Percentiles rank a stretch among this genome's conserved stretches.
phyloP scores from a whole-genome alignment of 495 filamentous ascomycete species.

The Penicillium ochrochloron region DNA sequence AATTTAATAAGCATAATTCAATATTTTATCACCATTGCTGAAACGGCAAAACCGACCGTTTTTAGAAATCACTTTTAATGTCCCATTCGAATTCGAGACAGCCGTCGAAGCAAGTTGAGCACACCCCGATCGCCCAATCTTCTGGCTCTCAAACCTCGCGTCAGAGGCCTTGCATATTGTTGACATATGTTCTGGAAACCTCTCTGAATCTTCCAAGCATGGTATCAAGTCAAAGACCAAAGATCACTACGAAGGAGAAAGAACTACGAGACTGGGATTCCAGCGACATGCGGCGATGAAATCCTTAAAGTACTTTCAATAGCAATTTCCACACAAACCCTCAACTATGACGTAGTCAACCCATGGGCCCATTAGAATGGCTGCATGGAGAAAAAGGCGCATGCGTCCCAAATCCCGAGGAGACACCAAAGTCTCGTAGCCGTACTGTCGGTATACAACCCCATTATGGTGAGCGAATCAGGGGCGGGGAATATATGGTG shows the following conservation, averaged over 20 bases:
- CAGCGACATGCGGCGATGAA: not conserved
- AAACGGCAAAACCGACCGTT: not conserved
- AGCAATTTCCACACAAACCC: not conserved
- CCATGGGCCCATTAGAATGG: not conserved
- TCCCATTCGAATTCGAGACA: not conserved
- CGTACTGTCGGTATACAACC: not conserved
- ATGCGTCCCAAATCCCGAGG: not conserved
- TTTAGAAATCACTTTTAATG: not conserved
- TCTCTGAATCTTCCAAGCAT: not conserved
- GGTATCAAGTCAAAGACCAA: not conserved
- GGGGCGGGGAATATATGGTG: not conserved
- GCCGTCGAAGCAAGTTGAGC: not conserved
- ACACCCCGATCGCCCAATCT: not conserved
- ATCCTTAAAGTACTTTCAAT: not conserved
- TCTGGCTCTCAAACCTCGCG: not conserved
- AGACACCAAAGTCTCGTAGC: not conserved
- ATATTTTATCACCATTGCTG: not conserved
- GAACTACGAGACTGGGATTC: not conserved
- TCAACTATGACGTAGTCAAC: not conserved
- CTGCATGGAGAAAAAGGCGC: not conserved
- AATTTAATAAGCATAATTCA: not conserved
- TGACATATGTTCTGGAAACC: slow-evolving; percentile 6
- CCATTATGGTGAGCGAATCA: not conserved
- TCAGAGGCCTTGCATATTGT: slow-evolving; percentile 1
- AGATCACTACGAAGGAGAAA: too few relatives aligned